Conservation (phyloP, 2,329 filamentous ascomycete genomes). For the Hyphodiscus sp. region DNA sequence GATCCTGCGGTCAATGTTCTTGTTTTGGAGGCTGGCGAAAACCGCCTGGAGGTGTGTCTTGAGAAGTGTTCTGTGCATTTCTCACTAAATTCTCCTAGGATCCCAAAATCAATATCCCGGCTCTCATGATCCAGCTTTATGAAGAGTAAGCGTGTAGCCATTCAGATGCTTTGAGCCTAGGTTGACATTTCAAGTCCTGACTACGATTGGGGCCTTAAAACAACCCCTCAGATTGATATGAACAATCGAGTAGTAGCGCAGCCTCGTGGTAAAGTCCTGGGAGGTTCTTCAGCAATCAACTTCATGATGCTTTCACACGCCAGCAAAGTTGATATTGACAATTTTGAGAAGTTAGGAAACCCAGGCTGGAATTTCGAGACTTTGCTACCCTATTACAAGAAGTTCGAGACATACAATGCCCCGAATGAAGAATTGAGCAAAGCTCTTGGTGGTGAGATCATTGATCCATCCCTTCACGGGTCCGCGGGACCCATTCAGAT, state of each 20-base stretch:
- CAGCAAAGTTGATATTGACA: conserved; percentile 29
- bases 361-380: conserved; percentile 31
- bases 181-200: background rate
- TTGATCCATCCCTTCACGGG: conserved; percentile 6
- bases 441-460: background rate
- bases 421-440: background rate
- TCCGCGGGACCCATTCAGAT: conserved; percentile 11
- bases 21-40: background rate
- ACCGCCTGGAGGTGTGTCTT: background rate
- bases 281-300: conserved; percentile 33
- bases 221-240: background rate
- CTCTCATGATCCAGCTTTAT: conserved; percentile 28
- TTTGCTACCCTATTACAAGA: conserved; percentile 36
- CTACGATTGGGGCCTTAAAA: conserved; percentile 4
- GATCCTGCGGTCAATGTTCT: background rate
- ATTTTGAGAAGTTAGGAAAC: conserved; percentile 36
- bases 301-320: conserved; percentile 22
- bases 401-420: conserved; percentile 19
- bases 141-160: conserved; percentile 22
- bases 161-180: background rate
- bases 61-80: background rate
- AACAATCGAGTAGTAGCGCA: background rate
- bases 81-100: conserved; percentile 14
- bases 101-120: conserved; percentile 31
- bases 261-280: conserved; percentile 29